Evolutionary conservation across 2,329 filamentous ascomycete genomes (phyloP).

Genomic region (Exutisphaerella laricina): DNA sequence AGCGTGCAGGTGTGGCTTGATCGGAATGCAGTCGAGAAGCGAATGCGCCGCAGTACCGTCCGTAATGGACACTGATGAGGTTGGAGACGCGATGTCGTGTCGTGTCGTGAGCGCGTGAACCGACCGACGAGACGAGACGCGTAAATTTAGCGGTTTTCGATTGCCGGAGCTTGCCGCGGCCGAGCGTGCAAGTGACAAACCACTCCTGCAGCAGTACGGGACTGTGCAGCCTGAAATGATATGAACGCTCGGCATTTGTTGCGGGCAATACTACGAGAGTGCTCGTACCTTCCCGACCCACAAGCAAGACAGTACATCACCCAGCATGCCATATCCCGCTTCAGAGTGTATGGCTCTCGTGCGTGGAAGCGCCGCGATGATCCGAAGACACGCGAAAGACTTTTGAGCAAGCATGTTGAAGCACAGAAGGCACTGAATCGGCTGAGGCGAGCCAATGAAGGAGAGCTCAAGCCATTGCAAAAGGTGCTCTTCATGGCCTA

Average conservation of each 20-base stretch:
- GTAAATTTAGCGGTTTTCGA: neutral
- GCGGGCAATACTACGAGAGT: constrained; percentile 54
- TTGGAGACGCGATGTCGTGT: too few species aligned
- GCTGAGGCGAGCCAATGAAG: constrained; percentile 51
- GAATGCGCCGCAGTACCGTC: too few species aligned
- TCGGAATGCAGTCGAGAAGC: too few species aligned
- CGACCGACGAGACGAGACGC: neutral
- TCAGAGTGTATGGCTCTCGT: constrained; percentile 32
- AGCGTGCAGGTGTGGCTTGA: constrained; percentile 3
- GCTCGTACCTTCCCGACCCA: constrained; percentile 56
- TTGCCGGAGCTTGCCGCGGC: neutral
- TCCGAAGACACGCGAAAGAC: constrained; percentile 10
- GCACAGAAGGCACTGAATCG: constrained; percentile 42
- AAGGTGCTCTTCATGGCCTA: constrained; percentile 53
- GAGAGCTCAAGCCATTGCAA: constrained; percentile 46
- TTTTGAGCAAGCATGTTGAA: constrained; percentile 24
- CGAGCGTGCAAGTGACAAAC: neutral
- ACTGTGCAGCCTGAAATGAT: too few species aligned
- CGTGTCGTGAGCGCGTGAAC: neutral
- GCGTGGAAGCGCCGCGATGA: constrained; percentile 18
- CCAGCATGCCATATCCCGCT: constrained; percentile 45
- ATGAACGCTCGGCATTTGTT: constrained; percentile 45
- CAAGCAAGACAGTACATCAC: constrained; percentile 48
- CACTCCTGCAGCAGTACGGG: neutral
- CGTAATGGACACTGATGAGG: too few species aligned